Conservation (phyloP, 495 filamentous ascomycete species). For the Xylaria intraflava region DNA sequence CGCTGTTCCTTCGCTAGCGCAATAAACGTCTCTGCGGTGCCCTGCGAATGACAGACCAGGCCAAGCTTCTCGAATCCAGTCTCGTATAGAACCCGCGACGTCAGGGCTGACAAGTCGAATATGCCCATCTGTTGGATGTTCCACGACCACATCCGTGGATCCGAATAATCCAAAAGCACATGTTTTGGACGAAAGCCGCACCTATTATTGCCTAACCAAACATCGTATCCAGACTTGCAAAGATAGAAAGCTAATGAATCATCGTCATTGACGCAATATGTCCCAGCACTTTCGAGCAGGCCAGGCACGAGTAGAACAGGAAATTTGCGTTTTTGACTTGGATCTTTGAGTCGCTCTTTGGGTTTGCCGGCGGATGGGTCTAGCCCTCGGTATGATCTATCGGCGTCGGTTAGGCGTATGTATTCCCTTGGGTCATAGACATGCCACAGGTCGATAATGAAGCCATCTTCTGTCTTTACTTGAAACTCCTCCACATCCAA, state of each 20-base stretch:
- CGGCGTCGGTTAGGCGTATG: conserved; percentile 32
- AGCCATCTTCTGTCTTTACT: conserved; percentile 92
- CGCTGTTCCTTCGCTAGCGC: conserved; percentile 89
- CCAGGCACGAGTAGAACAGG: conserved; percentile 87
- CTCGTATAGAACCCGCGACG: conserved; percentile 72
- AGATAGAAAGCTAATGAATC: conserved; percentile 86
- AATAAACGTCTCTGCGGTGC: conserved; percentile 84
- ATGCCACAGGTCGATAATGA: conserved; percentile 83
- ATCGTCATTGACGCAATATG: conserved; percentile 88
- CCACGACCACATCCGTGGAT: conserved; percentile 97
- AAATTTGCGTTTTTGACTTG: conserved; percentile 55
- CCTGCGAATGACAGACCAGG: conserved; percentile 83
- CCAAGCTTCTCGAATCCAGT: conserved; percentile 81
- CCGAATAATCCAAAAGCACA: conserved; percentile 56
- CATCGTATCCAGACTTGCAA: conserved; percentile 88
- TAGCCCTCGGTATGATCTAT: conserved; percentile 35
- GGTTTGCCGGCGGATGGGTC: conserved; percentile 30
- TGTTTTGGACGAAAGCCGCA: conserved; percentile 81
- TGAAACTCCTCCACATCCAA: conserved; percentile 77
- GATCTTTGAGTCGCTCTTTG: conserved; percentile 14
- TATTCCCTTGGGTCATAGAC: conserved; percentile 80
- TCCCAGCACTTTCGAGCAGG: conserved; percentile 77
- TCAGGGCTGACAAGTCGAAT: conserved; percentile 82
- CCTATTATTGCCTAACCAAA: conserved; percentile 94
- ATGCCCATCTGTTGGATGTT: conserved; percentile 93